Conservation (phyloP, 768 basidiomycete genomes). For the Paxillus rubicundulus region DNA sequence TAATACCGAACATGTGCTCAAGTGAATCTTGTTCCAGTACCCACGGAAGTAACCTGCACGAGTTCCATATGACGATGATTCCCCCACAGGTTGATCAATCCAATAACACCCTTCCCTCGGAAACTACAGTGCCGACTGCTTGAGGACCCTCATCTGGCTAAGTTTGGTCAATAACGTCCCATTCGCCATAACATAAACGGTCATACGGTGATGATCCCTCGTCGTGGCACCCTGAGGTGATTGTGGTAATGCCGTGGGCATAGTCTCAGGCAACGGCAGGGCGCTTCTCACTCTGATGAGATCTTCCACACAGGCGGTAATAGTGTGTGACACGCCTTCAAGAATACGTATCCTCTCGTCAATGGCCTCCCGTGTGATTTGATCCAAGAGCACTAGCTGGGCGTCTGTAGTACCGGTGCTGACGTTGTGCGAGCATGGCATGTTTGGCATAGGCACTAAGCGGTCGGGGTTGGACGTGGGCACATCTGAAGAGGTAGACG, state of each 20-base stretch:
- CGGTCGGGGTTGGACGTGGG: background rate
- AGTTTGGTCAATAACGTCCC: background rate
- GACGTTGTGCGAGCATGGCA: slow-evolving; percentile 36
- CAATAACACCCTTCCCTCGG: slow-evolving; percentile 1
- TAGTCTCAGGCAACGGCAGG: slow-evolving; percentile 44
- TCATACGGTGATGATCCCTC: slow-evolving; percentile 14
- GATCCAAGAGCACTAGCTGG: slow-evolving; percentile 65
- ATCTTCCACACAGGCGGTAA: slow-evolving; percentile 78
- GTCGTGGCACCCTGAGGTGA: slow-evolving; percentile 11
- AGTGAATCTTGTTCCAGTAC: background rate
- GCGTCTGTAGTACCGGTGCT: slow-evolving; percentile 36
- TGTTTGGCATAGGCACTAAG: background rate
- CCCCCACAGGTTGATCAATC: background rate
- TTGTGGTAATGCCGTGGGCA: slow-evolving; percentile 11
- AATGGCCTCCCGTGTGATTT: slow-evolving; percentile 72
- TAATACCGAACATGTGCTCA: background rate
- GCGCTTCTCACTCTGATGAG: slow-evolving; percentile 71
- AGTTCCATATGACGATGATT: slow-evolving; percentile 1
- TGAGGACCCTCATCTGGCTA: background rate
- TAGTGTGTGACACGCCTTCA: slow-evolving; percentile 69
- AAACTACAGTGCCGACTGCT: background rate
- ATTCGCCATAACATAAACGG: background rate
- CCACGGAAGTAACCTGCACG: background rate
- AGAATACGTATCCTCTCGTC: slow-evolving; percentile 80
- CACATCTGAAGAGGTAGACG: background rate